phyloP scores from a whole-genome alignment of 768 basidiomycete species.

The Kwoniella pini region DNA sequence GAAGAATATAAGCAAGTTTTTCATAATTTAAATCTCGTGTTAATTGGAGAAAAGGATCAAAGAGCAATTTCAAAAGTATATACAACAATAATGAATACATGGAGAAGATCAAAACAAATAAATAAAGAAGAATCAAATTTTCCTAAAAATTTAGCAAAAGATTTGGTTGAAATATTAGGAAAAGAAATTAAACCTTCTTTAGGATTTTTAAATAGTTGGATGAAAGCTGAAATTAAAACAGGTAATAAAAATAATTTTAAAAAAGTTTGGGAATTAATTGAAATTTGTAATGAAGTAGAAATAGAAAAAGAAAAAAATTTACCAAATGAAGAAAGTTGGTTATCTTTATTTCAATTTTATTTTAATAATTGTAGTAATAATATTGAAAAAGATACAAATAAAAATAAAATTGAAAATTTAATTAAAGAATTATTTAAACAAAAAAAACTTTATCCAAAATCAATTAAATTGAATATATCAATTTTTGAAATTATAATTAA shows the following conservation, averaged over 20 bases:
- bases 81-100: slow-evolving; percentile 11
- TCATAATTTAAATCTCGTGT: background rate
- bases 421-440: background rate
- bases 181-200: slow-evolving; percentile 5
- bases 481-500: slow-evolving; percentile 7
- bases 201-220: slow-evolving; percentile 35
- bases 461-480: background rate
- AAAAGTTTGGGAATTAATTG: slow-evolving; percentile 26
- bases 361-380: background rate
- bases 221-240: slow-evolving; percentile 30
- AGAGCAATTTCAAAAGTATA: slow-evolving; percentile 10
- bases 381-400: background rate
- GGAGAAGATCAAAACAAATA: background rate
- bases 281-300: background rate
- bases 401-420: background rate
- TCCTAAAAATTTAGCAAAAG: slow-evolving; percentile 7
- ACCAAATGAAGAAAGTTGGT: background rate
- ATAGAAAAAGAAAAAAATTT: background rate
- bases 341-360: background rate
- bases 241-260: slow-evolving; percentile 15
- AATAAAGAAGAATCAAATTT: background rate
- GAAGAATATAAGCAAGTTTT: slow-evolving; percentile 15
- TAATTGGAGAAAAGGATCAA: background rate
- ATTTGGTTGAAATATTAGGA: slow-evolving; percentile 5
- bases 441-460: background rate